Base-by-base conservation (phyloP, 257 asterid species). In the Henckelia pumila region DNA sequence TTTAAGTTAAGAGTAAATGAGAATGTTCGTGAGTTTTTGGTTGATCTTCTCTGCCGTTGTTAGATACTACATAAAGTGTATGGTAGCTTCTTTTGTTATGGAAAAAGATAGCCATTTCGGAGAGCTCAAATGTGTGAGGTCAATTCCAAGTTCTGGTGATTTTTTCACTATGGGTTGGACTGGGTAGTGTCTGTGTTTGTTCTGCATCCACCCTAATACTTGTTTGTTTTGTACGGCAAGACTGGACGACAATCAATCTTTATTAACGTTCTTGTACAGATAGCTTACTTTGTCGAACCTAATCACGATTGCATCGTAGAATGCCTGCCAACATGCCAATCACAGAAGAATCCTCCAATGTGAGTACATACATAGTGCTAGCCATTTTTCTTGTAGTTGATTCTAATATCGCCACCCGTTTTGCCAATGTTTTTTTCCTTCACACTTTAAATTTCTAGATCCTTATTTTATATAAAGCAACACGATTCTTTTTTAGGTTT, bases 271-370 rank as follows among this genome's bases (percentile, higher is more conserved):
- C 64, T 74, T 63, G 55, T 60, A 61, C 89, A 94, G 99, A 82
- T 94, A 77, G 89, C 95, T 8, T 94, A 59, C 71, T 94, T 94
- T 67, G 74, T 84, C 64, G 84, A 83, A 60, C 95, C 96, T 50
- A 81, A 58, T 74, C 94, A 85, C 49, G 95, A 94, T 9, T 94
- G 94, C 72, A 22, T 85, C 7, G 89, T 94, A n/a, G 87, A 91
- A 84, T 94, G 97, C 79, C 77, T 94, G 67, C 85, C 86, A 8
- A 80, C 95, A 29, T 94, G 96, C 75, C 95, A 85, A 61, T 88
- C 97, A 6, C 79, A 78, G 63, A 79, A 81, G 56, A 82, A 85
- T 75, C 99, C 95, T 67, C 95, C 95, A 6, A 90, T 74, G 99
- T 89, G 76, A 72, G 95, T 75, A 56, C 67, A 24, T 21, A 16